Evolutionary conservation across 2,329 filamentous ascomycete species (phyloP).

Genomic region (Fusarium tuaranense): DNA sequence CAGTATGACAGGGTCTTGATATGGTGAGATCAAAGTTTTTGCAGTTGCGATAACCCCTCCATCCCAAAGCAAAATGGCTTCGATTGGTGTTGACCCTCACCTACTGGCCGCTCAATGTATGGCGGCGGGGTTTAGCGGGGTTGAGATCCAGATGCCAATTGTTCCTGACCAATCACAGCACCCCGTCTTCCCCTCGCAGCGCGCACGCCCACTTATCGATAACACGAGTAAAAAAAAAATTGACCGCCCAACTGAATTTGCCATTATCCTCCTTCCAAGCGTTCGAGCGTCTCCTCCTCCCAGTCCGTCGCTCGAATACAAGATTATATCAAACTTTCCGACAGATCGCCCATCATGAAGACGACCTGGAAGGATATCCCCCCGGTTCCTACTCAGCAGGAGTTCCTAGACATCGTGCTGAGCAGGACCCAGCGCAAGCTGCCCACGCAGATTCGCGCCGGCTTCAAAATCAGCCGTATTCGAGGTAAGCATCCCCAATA

Average conservation of each 20-base stretch:
- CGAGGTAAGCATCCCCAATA: constrained; percentile 61
- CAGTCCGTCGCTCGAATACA: constrained; percentile 1
- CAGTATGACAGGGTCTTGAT: not conserved
- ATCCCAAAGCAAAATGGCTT: not conserved
- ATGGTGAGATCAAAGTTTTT: constrained; percentile 33
- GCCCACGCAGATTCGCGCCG: constrained; percentile 93
- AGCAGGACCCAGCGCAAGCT: constrained; percentile 92
- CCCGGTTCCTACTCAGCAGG: constrained; percentile 90
- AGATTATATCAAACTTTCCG: constrained; percentile 10
- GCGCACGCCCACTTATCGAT: constrained; percentile 1
- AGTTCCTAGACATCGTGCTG: constrained; percentile 97
- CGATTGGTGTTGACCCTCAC: constrained; percentile 33
- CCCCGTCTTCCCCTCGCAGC: not conserved
- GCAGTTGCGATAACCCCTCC: constrained; percentile 26
- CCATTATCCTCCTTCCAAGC: constrained; percentile 34
- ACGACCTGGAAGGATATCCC: constrained; percentile 82
- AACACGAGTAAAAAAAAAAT: constrained; percentile 49
- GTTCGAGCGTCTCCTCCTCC: constrained; percentile 29
- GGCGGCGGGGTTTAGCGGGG: constrained; percentile 39
- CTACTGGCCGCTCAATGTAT: constrained; percentile 25
- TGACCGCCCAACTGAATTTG: constrained; percentile 47
- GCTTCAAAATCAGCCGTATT: constrained; percentile 95
- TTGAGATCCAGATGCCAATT: constrained; percentile 23
- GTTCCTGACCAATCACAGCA: not conserved
- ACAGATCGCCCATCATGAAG: constrained; percentile 63